phyloP scores from a whole-genome alignment of 1,284 basidiomycete species.

The Albatrellus sp. region DNA sequence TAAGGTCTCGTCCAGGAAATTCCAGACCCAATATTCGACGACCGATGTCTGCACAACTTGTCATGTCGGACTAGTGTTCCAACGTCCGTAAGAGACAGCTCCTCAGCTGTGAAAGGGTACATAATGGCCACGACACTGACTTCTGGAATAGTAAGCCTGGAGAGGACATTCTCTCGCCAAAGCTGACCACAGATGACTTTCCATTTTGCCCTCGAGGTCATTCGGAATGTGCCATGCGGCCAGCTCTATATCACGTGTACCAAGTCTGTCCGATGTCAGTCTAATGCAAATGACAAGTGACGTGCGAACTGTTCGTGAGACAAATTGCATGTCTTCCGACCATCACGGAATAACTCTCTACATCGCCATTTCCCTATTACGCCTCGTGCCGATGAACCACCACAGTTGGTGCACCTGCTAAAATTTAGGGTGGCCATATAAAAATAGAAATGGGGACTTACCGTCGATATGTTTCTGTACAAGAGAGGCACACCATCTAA shows the following conservation, averaged over 20 bases:
- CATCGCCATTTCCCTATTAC: slow-evolving; percentile 3
- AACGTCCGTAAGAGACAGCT: no score
- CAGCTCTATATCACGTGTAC: slow-evolving; percentile 4
- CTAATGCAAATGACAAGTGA: no score
- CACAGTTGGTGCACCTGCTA: slow-evolving; percentile 2
- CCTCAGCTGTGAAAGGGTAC: not conserved
- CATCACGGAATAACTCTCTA: slow-evolving; percentile 1
- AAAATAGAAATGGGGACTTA: not conserved
- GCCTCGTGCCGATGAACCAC: not conserved
- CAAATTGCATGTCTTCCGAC: slow-evolving; percentile 3
- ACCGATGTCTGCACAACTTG: slow-evolving; percentile 1
- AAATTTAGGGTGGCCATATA: not conserved
- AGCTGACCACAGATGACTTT: not conserved
- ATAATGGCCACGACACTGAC: not conserved
- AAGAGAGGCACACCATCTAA: not conserved
- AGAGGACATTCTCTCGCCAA: slow-evolving; percentile 1
- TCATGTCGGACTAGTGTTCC: no score
- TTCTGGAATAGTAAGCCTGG: slow-evolving; percentile 2
- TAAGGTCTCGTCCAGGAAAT: not conserved
- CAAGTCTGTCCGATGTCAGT: not conserved
- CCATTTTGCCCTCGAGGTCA: not conserved
- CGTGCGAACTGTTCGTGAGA: no score
- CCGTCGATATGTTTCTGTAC: slow-evolving; percentile 1
- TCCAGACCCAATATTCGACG: not conserved
- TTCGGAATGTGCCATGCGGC: not conserved